A percentile compares a stretch with the other conserved stretches of the same genome.
These are phyloP conservation scores for Amyloporia xantha DNA, from an alignment of 768 basidiomycete species.

Conservation along the genomic window DNA sequence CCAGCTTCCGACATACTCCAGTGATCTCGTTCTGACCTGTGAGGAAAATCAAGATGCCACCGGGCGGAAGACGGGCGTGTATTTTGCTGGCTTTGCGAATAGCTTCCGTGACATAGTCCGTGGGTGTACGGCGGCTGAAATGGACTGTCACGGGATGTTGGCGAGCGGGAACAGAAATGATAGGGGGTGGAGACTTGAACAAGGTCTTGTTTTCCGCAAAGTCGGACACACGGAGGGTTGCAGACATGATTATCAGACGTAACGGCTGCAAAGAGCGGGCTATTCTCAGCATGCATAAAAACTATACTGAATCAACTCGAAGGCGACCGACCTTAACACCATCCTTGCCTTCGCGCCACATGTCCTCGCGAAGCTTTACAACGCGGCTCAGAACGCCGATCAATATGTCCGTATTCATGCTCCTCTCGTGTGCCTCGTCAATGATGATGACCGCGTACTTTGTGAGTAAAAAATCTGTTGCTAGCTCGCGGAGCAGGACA, in stretches of 20 bases:
- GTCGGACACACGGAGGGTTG: conserved; percentile 89
- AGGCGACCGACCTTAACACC: conserved; percentile 52
- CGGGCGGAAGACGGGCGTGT: conserved; percentile 85
- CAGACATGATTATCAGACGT: conserved; percentile 96
- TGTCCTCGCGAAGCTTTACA: conserved; percentile 77
- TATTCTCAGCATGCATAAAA: neutral
- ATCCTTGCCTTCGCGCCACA: conserved; percentile 78
- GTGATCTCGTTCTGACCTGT: conserved; percentile 96
- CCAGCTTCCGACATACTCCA: conserved; percentile 75
- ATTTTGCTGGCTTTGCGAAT: conserved; percentile 89
- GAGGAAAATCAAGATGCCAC: conserved; percentile 89
- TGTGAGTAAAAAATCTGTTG: conserved; percentile 86
- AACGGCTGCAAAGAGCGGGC: conserved; percentile 49
- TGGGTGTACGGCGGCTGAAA: conserved; percentile 78
- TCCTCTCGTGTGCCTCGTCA: conserved; percentile 97
- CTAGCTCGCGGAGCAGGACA: conserved; percentile 88
- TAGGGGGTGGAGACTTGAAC: conserved; percentile 81
- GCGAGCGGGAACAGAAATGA: conserved; percentile 83
- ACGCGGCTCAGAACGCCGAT: conserved; percentile 97
- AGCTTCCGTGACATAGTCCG: conserved; percentile 88
- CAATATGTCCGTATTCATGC: conserved; percentile 96
- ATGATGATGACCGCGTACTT: conserved; percentile 94
- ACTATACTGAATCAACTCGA: neutral
- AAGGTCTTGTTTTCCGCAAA: conserved; percentile 82
- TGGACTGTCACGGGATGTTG: conserved; percentile 95